These are phyloP conservation scores for Ustilago xerochloae DNA, from an alignment of 1,284 basidiomycete genomes.

Conservation along the genomic window DNA sequence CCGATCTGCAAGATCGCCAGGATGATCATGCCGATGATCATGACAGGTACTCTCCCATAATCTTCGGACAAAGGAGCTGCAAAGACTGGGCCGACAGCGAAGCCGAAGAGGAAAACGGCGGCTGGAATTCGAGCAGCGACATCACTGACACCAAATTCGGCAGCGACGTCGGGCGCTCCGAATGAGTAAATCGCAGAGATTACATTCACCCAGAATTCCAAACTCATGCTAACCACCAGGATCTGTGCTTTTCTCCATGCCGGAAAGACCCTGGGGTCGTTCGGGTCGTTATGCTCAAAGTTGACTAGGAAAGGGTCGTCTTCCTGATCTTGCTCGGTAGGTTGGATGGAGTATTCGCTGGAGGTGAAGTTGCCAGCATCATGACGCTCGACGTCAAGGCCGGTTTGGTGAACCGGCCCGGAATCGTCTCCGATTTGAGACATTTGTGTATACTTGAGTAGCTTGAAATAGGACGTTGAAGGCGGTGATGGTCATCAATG, in stretches of 20 bases:
- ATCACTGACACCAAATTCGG: slow-evolving; percentile 36
- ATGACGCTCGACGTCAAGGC: slow-evolving; percentile 5
- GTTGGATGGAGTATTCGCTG: slow-evolving; percentile 4
- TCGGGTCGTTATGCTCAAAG: slow-evolving; percentile 33
- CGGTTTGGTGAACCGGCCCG: not conserved
- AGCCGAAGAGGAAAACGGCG: slow-evolving; percentile 57
- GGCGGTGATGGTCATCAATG: not conserved
- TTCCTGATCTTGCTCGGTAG: slow-evolving; percentile 5
- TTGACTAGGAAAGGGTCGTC: slow-evolving; percentile 31
- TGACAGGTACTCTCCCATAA: slow-evolving; percentile 49
- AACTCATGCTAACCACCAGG: slow-evolving; percentile 29
- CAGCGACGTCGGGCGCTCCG: slow-evolving; percentile 24
- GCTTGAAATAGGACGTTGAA: not conserved
- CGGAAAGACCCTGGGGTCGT: slow-evolving; percentile 37
- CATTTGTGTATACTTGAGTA: not conserved
- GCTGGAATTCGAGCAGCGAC: slow-evolving; percentile 30
- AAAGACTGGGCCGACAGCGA: slow-evolving; percentile 43
- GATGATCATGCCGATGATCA: slow-evolving; percentile 28
- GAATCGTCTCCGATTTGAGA: not conserved
- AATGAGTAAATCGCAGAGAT: slow-evolving; percentile 52
- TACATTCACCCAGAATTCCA: slow-evolving; percentile 45
- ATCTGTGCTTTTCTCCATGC: slow-evolving; percentile 42
- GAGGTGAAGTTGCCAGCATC: not conserved
- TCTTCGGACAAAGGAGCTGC: slow-evolving; percentile 56
- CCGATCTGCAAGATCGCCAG: slow-evolving; percentile 43